These are phyloP conservation scores for Epichloe gansuensis DNA, from an alignment of 2,329 filamentous ascomycete species.

Conservation along the genomic window DNA sequence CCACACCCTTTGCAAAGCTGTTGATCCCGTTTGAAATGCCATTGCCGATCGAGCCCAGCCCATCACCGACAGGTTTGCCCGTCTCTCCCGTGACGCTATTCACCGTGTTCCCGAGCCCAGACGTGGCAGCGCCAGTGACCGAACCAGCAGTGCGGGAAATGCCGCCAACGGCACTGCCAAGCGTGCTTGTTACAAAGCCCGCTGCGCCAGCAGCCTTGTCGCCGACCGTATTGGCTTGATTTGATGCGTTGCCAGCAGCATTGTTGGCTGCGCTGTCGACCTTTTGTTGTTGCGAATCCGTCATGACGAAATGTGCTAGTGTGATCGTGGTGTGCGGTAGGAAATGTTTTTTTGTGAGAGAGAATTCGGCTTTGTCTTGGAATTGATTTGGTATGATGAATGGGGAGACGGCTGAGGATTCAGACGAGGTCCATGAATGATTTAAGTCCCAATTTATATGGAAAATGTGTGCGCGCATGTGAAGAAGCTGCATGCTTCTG, in stretches of 20 bases:
- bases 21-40: slow-evolving; percentile 39
- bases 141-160: slow-evolving; percentile 27
- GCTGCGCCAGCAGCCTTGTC: slow-evolving; percentile 22
- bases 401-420: too few species aligned
- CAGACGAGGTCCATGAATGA: too few species aligned
- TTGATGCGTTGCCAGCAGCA: slow-evolving; percentile 4
- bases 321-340: neutral
- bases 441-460: neutral
- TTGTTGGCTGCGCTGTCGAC: slow-evolving; percentile 3
- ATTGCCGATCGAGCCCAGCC: slow-evolving; percentile 36
- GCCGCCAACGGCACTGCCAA: slow-evolving; percentile 29
- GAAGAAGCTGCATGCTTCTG: neutral
- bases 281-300: slow-evolving; percentile 1
- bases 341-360: neutral
- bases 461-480: neutral
- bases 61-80: slow-evolving; percentile 43
- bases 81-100: slow-evolving; percentile 38
- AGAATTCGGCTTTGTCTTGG: neutral
- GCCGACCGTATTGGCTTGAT: slow-evolving; percentile 13
- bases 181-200: slow-evolving; percentile 26
- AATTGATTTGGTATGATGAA: too few species aligned
- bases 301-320: slow-evolving; percentile 7
- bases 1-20: slow-evolving; percentile 38
- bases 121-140: slow-evolving; percentile 37
- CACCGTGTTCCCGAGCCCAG: slow-evolving; percentile 44